Evolutionary conservation across 768 basidiomycete genomes (phyloP).

Genomic region (Pisolithus tinctorius): DNA sequence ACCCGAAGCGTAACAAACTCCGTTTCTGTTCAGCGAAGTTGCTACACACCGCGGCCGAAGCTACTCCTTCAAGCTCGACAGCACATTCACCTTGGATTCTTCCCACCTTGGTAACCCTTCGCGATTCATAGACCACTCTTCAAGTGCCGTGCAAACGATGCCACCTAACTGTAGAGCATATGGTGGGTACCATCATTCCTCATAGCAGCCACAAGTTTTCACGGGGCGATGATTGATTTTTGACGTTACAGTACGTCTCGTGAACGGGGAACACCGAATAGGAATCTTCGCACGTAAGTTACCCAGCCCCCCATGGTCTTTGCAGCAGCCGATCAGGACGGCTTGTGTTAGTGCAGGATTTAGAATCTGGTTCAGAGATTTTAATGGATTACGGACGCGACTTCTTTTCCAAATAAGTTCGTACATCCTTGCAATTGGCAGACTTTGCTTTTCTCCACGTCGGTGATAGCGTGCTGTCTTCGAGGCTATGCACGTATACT

Average conservation of each 20-base stretch:
- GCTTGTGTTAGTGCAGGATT: constrained; percentile 23
- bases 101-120: constrained; percentile 51
- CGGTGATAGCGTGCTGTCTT: not conserved
- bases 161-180: constrained; percentile 38
- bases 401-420: constrained; percentile 27
- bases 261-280: constrained; percentile 64
- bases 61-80: constrained; percentile 56
- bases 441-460: not conserved
- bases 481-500: too few relatives aligned
- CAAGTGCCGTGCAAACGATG: constrained; percentile 9
- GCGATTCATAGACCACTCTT: constrained; percentile 62
- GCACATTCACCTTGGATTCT: constrained; percentile 44
- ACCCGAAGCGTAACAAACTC: not conserved
- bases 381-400: constrained; percentile 46
- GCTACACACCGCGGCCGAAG: constrained; percentile 45
- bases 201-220: not conserved
- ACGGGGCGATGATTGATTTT: constrained; percentile 1
- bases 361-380: constrained; percentile 39
- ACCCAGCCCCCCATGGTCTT: not conserved
- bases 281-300: constrained; percentile 52
- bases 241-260: constrained; percentile 38
- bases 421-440: not conserved
- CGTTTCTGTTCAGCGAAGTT: constrained; percentile 28
- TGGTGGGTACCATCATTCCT: constrained; percentile 27
- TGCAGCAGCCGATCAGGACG: not conserved